phyloP scores from a whole-genome alignment of 2,329 filamentous ascomycete species.

The Canariomyces notabilis region DNA sequence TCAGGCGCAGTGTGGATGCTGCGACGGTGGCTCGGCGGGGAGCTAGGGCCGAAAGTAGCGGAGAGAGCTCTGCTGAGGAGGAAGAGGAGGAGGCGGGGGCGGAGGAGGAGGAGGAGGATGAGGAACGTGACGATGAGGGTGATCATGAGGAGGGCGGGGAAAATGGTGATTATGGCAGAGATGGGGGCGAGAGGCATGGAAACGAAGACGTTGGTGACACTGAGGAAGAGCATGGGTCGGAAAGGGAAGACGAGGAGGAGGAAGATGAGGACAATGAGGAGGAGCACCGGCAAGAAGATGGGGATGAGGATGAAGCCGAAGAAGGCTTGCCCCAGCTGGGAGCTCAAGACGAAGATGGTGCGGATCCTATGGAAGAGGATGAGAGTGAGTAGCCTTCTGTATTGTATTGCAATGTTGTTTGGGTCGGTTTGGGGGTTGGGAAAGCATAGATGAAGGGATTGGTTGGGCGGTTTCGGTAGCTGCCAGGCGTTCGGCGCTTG shows the following conservation, averaged over 20 bases:
- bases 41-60: slow-evolving; percentile 12
- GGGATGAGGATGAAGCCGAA: slow-evolving; percentile 17
- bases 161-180: slow-evolving; percentile 17
- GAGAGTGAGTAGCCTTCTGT: slow-evolving; percentile 5
- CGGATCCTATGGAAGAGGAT: slow-evolving; percentile 15
- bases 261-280: slow-evolving; percentile 3
- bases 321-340: slow-evolving; percentile 18
- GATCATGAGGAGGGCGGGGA: slow-evolving; percentile 16
- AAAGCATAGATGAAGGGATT: background rate
- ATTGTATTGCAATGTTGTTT: background rate
- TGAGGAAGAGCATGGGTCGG: slow-evolving; percentile 12
- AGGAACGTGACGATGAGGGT: slow-evolving; percentile 16
- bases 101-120: slow-evolving; percentile 23
- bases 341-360: slow-evolving; percentile 21
- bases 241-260: slow-evolving; percentile 1
- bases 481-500: background rate
- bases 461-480: no score
- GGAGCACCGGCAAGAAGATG: slow-evolving; percentile 4
- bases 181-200: slow-evolving; percentile 25
- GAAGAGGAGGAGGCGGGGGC: slow-evolving; percentile 22
- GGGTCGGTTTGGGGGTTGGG: background rate
- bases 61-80: slow-evolving; percentile 18
- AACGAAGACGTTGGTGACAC: no score
- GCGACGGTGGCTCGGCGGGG: slow-evolving; percentile 27
- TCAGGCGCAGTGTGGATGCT: slow-evolving; percentile 36